Conservation (phyloP, 169 alveolate genomes). For the Babesia ovata region DNA sequence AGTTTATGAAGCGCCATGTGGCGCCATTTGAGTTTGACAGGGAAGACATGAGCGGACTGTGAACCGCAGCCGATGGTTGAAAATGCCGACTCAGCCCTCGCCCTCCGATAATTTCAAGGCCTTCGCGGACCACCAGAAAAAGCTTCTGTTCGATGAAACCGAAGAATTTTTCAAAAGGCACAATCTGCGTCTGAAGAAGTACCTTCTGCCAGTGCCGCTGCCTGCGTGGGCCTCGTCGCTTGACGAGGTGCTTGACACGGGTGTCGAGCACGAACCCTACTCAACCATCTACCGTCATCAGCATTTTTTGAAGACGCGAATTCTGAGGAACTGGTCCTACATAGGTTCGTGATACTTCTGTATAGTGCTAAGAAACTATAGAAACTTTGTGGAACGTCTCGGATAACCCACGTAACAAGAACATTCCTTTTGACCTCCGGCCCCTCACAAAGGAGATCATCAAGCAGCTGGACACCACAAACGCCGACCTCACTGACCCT, state of each 20-base stretch:
- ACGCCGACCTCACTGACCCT: slow-evolving; percentile 75
- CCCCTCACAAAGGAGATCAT: slow-evolving; percentile 69
- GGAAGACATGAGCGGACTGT: background rate
- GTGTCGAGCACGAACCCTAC: slow-evolving; percentile 60
- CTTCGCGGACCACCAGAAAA: slow-evolving; percentile 55
- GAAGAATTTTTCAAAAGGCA: slow-evolving; percentile 54
- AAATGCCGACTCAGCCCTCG: slow-evolving; percentile 56
- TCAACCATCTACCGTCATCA: slow-evolving; percentile 75
- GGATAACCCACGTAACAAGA: slow-evolving; percentile 67
- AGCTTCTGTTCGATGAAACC: slow-evolving; percentile 55
- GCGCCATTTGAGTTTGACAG: background rate
- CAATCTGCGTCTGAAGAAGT: slow-evolving; percentile 55
- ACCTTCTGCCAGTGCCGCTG: slow-evolving; percentile 53
- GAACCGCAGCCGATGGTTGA: slow-evolving; percentile 29
- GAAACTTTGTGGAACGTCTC: slow-evolving; percentile 66
- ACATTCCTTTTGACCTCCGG: slow-evolving; percentile 78
- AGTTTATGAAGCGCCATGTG: background rate
- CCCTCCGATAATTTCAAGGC: slow-evolving; percentile 59
- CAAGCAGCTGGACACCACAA: slow-evolving; percentile 68
- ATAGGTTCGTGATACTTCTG: slow-evolving; percentile 42
- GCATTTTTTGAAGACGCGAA: slow-evolving; percentile 72
- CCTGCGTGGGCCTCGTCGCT: slow-evolving; percentile 66
- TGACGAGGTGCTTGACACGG: slow-evolving; percentile 64
- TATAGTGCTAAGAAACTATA: slow-evolving; percentile 9
- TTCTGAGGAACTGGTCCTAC: slow-evolving; percentile 77